These are phyloP conservation scores for Diaporthe velutina DNA, from an alignment of 2,329 filamentous ascomycete genomes.

Conservation along the genomic window DNA sequence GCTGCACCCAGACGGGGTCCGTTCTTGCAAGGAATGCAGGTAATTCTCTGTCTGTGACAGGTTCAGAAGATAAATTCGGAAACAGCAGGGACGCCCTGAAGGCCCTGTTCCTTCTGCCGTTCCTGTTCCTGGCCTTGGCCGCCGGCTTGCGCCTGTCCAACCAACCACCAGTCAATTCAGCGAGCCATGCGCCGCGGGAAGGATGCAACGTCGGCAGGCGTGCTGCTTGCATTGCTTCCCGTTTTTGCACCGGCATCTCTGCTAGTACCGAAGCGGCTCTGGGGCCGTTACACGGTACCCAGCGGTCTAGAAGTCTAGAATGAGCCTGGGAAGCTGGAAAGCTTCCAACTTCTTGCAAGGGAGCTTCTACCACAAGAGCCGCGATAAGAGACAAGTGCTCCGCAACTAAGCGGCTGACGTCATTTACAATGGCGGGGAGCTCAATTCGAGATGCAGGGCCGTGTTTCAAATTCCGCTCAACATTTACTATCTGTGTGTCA, in stretches of 20 bases:
- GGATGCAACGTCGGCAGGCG: slow-evolving; percentile 25
- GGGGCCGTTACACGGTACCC: neutral
- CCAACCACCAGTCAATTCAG: slow-evolving; percentile 18
- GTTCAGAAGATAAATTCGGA: slow-evolving; percentile 38
- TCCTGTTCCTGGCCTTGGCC: slow-evolving; percentile 12
- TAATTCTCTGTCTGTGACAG: slow-evolving; percentile 3
- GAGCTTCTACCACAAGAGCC: neutral
- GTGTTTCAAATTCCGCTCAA: slow-evolving; percentile 13
- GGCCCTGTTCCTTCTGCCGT: slow-evolving; percentile 20
- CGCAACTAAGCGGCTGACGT: neutral
- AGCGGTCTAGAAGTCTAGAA: neutral
- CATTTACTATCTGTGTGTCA: neutral
- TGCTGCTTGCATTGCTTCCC: neutral
- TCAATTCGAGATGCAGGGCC: neutral
- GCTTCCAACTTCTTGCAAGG: neutral
- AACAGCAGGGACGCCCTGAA: slow-evolving; percentile 31
- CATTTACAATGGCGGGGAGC: neutral
- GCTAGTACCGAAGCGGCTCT: neutral
- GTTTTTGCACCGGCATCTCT: slow-evolving; percentile 9
- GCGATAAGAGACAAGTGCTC: neutral
- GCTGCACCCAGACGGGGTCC: slow-evolving; percentile 18
- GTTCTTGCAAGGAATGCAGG: slow-evolving; percentile 36
- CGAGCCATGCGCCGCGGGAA: slow-evolving; percentile 7
- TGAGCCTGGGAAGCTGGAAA: neutral
- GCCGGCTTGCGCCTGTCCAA: neutral